A percentile compares a stretch with the other conserved stretches of the same genome.
Evolutionary conservation across 2,329 filamentous ascomycete genomes (phyloP).

Genomic region (Penicillium italicum): DNA sequence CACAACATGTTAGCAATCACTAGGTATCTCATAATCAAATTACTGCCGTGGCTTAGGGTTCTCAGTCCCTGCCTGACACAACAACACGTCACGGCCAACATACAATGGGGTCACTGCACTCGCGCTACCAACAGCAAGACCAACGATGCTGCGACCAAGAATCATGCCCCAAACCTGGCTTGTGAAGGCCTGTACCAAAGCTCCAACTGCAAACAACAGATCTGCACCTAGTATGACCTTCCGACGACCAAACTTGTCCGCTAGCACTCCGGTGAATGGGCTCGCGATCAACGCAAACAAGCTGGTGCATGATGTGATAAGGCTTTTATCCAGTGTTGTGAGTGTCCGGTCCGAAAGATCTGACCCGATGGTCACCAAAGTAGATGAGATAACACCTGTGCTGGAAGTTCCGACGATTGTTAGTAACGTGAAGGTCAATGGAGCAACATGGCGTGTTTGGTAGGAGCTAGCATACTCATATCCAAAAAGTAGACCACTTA

Average conservation of each 20-base stretch:
- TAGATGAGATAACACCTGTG: constrained; percentile 60
- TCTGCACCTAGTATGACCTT: constrained; percentile 48
- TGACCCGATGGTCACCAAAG: constrained; percentile 53
- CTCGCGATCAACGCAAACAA: constrained; percentile 56
- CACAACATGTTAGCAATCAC: constrained; percentile 1
- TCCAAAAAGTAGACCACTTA: constrained; percentile 59
- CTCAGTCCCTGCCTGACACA: not conserved
- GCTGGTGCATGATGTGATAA: constrained; percentile 58
- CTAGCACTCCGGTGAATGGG: constrained; percentile 53
- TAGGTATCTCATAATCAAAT: not conserved
- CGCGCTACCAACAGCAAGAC: constrained; percentile 46
- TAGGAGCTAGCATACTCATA: constrained; percentile 49
- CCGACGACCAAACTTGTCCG: constrained; percentile 48
- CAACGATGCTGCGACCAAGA: constrained; percentile 45
- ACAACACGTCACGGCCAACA: constrained; percentile 16
- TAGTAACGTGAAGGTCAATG: not conserved
- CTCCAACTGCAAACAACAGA: constrained; percentile 44
- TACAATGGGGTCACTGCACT: constrained; percentile 77
- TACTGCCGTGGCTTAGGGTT: not conserved
- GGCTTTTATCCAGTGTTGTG: constrained; percentile 55
- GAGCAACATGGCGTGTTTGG: not conserved
- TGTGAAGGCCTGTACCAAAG: constrained; percentile 43
- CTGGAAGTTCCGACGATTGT: constrained; percentile 31
- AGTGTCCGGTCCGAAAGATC: constrained; percentile 51
- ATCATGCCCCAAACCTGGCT: constrained; percentile 46